phyloP scores from a whole-genome alignment of 768 basidiomycete genomes.

The Phanerochaete sordida region DNA sequence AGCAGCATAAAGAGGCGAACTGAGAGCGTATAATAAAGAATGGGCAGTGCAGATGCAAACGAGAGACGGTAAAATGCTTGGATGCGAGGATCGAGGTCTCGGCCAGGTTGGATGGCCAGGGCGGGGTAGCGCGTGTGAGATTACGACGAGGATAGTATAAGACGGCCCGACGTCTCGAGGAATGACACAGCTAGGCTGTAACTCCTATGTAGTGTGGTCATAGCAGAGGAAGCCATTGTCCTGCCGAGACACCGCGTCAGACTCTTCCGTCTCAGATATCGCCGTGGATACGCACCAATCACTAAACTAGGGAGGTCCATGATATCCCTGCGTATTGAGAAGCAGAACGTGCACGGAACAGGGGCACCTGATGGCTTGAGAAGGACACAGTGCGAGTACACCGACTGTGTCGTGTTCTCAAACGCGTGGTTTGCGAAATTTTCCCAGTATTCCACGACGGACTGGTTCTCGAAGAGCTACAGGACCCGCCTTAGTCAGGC shows the following conservation, averaged over 20 bases:
- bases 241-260: constrained; percentile 31
- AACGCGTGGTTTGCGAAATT: constrained; percentile 96
- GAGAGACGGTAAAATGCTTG: constrained; percentile 2
- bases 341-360: constrained; percentile 91
- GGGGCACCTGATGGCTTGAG: constrained; percentile 82
- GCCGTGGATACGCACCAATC: constrained; percentile 53
- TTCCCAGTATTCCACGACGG: constrained; percentile 95
- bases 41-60: constrained; percentile 1
- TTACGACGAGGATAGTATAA: not conserved
- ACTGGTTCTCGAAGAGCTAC: constrained; percentile 92
- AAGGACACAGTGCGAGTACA: constrained; percentile 89
- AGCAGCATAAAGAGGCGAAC: not conserved
- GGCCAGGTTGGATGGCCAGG: constrained; percentile 1
- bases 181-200: not conserved
- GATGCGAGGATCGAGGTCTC: not conserved
- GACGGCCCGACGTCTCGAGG: not conserved
- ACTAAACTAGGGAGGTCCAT: constrained; percentile 89
- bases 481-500: not conserved
- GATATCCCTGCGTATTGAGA: constrained; percentile 89
- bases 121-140: not conserved
- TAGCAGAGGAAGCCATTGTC: constrained; percentile 85
- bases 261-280: not conserved
- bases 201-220: constrained; percentile 28
- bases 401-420: constrained; percentile 94
- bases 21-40: constrained; percentile 1